Conservation (phyloP, 345 rosid genomes). For the Syzygium jambos region DNA sequence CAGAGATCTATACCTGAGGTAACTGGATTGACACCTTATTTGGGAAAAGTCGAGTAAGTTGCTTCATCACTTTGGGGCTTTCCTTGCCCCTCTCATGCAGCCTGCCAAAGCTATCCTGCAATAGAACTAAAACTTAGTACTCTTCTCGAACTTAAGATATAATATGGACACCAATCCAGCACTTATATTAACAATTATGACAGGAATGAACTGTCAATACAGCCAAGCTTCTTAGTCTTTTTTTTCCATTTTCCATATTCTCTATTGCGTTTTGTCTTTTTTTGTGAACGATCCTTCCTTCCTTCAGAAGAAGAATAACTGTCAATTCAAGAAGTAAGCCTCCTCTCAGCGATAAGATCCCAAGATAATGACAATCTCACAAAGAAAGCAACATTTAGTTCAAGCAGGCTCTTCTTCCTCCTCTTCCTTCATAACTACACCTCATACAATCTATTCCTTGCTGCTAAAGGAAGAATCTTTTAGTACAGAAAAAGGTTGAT, state of each 20-base stretch:
- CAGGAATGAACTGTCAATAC: not conserved
- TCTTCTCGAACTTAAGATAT: not conserved
- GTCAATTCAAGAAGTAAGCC: not conserved
- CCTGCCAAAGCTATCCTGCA: conserved; percentile 85
- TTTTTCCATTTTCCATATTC: not conserved
- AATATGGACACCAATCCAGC: not conserved
- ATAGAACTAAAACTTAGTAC: not conserved
- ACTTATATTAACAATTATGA: not conserved
- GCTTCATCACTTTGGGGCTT: conserved; percentile 81
- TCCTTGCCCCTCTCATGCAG: conserved; percentile 89
- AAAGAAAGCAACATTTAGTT: not conserved
- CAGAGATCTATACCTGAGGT: conserved; percentile 65
- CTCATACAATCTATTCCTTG: not conserved
- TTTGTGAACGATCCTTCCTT: not conserved
- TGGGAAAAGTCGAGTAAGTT: conserved; percentile 81
- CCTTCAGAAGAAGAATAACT: not conserved
- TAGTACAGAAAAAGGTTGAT: not conserved
- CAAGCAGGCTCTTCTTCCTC: not conserved
- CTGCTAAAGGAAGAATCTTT: not conserved
- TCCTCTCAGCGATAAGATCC: not conserved
- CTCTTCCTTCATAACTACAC: not conserved
- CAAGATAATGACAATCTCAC: not conserved
- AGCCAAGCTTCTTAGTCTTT: not conserved
- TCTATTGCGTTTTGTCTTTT: not conserved
- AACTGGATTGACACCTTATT: conserved; percentile 93